These are phyloP conservation scores for Plenodomus tracheiphilus DNA, from an alignment of 2,329 filamentous ascomycete species.

Conservation along the genomic window DNA sequence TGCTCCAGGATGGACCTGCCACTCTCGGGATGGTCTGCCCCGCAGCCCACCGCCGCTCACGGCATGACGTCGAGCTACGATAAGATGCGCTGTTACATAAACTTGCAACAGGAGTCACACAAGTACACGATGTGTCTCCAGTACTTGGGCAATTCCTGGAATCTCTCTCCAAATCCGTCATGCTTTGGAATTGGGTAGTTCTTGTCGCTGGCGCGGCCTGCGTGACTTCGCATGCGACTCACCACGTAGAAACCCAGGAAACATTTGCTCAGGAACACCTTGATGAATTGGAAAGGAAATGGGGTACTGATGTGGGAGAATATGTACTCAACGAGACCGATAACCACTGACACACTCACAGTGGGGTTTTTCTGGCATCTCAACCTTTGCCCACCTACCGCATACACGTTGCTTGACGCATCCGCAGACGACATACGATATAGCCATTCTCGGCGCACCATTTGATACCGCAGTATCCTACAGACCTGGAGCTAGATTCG, in stretches of 20 bases:
- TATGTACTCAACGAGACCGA: background rate
- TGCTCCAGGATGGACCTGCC: constrained; percentile 22
- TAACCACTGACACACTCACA: constrained; percentile 28
- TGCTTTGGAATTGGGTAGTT: constrained; percentile 21
- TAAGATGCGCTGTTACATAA: constrained; percentile 39
- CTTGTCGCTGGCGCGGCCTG: constrained; percentile 18
- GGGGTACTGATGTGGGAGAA: constrained; percentile 45
- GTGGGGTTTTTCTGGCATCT: constrained; percentile 74
- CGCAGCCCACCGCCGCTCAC: constrained; percentile 15
- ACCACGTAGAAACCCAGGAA: constrained; percentile 33
- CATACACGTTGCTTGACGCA: constrained; percentile 54
- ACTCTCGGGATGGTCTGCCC: constrained; percentile 17
- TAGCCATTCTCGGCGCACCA: constrained; percentile 54
- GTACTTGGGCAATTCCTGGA: background rate
- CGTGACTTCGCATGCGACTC: constrained; percentile 30
- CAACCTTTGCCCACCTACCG: constrained; percentile 54
- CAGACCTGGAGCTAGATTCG: constrained; percentile 65
- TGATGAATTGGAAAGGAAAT: constrained; percentile 44
- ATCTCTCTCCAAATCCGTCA: constrained; percentile 3
- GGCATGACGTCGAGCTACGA: constrained; percentile 21
- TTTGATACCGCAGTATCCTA: constrained; percentile 56
- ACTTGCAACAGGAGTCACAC: constrained; percentile 2
- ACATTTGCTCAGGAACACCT: constrained; percentile 35
- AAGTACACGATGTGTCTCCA: background rate
- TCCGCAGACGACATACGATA: constrained; percentile 50